Evolutionary conservation across 192 early-diverging fungal genomes (phyloP), one percentile per base, ranked within the genome.

Genomic region (Coemansia sp.): DNA sequence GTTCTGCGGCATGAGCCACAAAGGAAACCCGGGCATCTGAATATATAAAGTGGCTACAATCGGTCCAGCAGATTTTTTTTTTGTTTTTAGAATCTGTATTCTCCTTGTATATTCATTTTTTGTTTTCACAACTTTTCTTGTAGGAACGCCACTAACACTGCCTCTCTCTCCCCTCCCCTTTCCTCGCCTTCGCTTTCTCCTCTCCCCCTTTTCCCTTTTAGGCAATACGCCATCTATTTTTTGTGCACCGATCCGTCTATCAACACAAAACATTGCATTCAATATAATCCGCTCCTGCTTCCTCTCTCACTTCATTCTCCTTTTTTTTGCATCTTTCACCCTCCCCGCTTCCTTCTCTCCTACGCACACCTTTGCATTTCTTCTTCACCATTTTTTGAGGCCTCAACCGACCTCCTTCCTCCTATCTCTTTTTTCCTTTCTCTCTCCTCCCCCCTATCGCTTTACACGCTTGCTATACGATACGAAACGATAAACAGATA

Each of bases 31-130:
- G 24, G 11, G 22, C 12, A 25, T 27, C 24, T 49, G 46, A 49
- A 49, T 49, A 24, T 49, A 49, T 49, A 49, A 49, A 49, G 24
- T 62, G 39, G 20, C 43, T 25, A 45, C 29, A 62, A n/a, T 45
- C 27, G 46, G 31, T n/a, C 54, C 31, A 27, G 15, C 54, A 6
- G 9, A n/a, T n/a, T n/a, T n/a, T n/a, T 49, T 43, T 14, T 43
- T 3, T 3, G 14, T 49, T 49, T 19, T n/a, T 10, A 17, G 46
- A n/a, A 24, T 25, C 8, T 10, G 27, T n/a, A 3, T 46, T 62
- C 43, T 37, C 43, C 58, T 59, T 57, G 58, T 31, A 31, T 58
- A 12, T 20, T 62, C 42, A 38, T 37, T 53, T 47, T 38, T 47
- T 51, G 17, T 54, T 38, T 60, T 68, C 47, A 15, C 17, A 43